Base-by-base conservation (phyloP, 768 basidiomycete genomes). In the Naganishia vaughanmartiniae region DNA sequence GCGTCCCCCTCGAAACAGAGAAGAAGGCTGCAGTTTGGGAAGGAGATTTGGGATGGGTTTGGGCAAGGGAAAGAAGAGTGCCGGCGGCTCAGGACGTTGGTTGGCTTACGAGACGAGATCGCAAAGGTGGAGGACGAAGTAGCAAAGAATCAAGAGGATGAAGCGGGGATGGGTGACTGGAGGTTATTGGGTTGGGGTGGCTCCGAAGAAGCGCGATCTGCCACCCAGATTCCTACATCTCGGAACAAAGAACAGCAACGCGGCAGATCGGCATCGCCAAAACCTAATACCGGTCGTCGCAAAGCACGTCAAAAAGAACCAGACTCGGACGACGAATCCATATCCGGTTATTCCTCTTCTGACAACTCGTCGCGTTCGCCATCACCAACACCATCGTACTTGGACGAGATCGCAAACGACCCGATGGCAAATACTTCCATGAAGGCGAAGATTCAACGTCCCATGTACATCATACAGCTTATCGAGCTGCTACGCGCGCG, bases 401-500 rank as follows among this genome's bases (percentile, higher is more conserved):
- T 94, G 9, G 89, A 85, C 24, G 92, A 91, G 76, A 89, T 91
- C 36, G 91, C 90, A 76, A 88, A 86, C 65, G 93, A 97, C 74
- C 94, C 94, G 0, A 89, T 90, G 1, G 82, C 95, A 42, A 87
- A 85, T 56, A 84, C 90, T 9, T 88, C 87, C 9, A 81, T 75
- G 1, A 70, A 78, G 0, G 75, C 76, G 28, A 89, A 88, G 81
- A 84, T 90, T 17, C 77, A 85, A n/a, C 85, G 88, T 21, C 96
- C 96, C 0, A 91, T 98, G 11, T 99, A 97, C 79, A 87, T 98
- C 15, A 86, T 86, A 10, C 93, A 97, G 77, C 84, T 99, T 5
- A 88, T 88, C 4, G 87, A 87, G 58, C 83, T 96, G 75, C 82
- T 98, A n/a, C 86, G 89, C 39, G 85, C 85, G 21, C 85, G 84